These are phyloP conservation scores for Penicillium sp. DNA, from an alignment of 2,329 filamentous ascomycete species.

Conservation along the genomic window DNA sequence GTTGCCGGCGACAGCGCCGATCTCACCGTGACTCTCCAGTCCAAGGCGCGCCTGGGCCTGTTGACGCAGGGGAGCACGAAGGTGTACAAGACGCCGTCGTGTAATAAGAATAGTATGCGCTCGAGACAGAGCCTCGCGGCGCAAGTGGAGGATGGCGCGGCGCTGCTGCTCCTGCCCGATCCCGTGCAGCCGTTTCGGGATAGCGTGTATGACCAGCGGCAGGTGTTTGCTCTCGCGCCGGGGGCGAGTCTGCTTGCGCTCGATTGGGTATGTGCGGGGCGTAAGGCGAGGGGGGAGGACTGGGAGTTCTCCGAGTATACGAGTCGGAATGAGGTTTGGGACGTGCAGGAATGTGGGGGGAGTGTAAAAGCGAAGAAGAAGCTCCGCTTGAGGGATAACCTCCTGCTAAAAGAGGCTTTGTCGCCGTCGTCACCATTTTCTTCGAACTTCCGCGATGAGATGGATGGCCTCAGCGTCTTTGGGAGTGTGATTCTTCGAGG, in stretches of 20 bases:
- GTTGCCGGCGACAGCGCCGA: not conserved
- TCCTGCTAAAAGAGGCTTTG: not conserved
- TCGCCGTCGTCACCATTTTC: no score
- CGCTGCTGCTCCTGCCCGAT: not conserved
- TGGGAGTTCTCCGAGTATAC: not conserved
- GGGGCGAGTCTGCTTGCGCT: not conserved
- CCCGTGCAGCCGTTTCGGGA: not conserved
- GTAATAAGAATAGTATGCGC: not conserved
- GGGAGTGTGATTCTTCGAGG: not conserved
- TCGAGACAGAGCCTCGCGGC: not conserved
- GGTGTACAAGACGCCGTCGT: not conserved
- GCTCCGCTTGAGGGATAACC: not conserved
- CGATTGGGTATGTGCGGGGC: not conserved
- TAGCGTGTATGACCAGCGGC: not conserved
- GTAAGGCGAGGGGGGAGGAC: not conserved
- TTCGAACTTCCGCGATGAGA: not conserved
- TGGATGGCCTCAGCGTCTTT: not conserved
- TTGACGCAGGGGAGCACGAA: slow-evolving; percentile 1
- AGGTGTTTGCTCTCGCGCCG: not conserved
- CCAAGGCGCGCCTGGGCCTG: not conserved
- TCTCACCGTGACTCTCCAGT: not conserved
- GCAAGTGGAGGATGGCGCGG: not conserved
- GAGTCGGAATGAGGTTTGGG: slow-evolving; percentile 1
- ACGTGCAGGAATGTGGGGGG: not conserved
- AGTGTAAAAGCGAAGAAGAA: not conserved